Evolutionary conservation across 2,329 filamentous ascomycete species (phyloP).

Genomic region (Hirsutella thompsonii): DNA sequence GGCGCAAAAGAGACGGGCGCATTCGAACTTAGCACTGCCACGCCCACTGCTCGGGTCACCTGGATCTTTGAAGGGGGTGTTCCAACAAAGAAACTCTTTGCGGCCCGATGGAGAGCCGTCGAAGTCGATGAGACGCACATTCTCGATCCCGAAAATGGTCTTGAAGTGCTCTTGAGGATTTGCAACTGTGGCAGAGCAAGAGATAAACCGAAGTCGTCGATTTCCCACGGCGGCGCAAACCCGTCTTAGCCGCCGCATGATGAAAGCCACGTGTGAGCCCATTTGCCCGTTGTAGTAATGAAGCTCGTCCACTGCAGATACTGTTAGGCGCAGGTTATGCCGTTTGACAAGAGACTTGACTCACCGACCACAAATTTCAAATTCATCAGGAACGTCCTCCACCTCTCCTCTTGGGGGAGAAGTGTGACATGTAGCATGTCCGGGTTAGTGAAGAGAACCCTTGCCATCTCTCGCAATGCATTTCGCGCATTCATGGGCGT

Average conservation of each 20-base stretch:
- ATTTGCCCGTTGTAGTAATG: conserved; percentile 96
- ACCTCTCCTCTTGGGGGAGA: conserved; percentile 78
- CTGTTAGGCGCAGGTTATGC: neutral
- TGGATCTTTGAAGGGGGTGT: conserved; percentile 87
- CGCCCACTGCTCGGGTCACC: conserved; percentile 76
- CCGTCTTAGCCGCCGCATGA: conserved; percentile 79
- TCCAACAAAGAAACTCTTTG: conserved; percentile 97
- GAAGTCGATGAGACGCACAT: conserved; percentile 72
- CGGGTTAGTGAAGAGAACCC: conserved; percentile 94
- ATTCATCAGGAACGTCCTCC: conserved; percentile 81
- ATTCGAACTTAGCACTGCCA: conserved; percentile 70
- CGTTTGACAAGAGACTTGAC: conserved; percentile 8
- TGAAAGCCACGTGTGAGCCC: conserved; percentile 84
- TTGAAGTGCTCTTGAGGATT: conserved; percentile 88
- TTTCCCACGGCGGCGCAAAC: conserved; percentile 90
- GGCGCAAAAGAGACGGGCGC: conserved; percentile 83
- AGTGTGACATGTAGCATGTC: conserved; percentile 97
- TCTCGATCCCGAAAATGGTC: conserved; percentile 79
- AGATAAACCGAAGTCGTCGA: conserved; percentile 73
- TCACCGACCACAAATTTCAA: conserved; percentile 71
- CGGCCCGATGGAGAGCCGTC: conserved; percentile 83
- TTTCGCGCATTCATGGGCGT: conserved; percentile 73
- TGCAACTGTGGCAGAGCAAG: conserved; percentile 90
- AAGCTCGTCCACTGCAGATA: conserved; percentile 56
- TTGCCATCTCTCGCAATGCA: conserved; percentile 70